These are phyloP conservation scores for Polygonum maritimum DNA, from an alignment of 148 eudicot species.

Conservation along the genomic window DNA sequence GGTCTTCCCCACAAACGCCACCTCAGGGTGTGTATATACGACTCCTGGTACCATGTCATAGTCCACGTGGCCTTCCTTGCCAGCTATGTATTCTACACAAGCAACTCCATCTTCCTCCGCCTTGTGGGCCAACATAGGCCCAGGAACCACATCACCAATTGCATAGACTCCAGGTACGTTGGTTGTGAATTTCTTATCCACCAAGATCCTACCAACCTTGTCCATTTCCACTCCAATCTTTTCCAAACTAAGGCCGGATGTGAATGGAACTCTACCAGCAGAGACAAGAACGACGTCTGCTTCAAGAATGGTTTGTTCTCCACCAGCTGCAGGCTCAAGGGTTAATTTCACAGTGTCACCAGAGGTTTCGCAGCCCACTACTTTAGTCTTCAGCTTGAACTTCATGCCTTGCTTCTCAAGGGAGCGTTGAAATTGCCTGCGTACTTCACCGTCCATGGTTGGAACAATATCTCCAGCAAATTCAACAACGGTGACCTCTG, in stretches of 20 bases:
- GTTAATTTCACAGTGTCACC: conserved; percentile 57
- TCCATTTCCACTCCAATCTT: conserved; percentile 82
- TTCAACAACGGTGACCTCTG: conserved; percentile 88
- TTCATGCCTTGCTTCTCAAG: conserved; percentile 97
- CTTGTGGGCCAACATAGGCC: conserved; percentile 98
- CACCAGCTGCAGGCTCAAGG: conserved; percentile 82
- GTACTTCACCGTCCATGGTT: conserved; percentile 79
- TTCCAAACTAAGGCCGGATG: conserved; percentile 68
- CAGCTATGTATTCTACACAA: conserved; percentile 90
- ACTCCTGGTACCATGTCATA: conserved; percentile 93
- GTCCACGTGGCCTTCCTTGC: conserved; percentile 90
- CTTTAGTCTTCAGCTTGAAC: conserved; percentile 88
- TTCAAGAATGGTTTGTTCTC: conserved; percentile 65
- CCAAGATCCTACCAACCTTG: conserved; percentile 63
- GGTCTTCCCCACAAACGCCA: conserved; percentile 89
- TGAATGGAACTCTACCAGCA: conserved; percentile 78
- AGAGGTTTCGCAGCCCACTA: conserved; percentile 65
- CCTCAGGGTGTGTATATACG: conserved; percentile 90
- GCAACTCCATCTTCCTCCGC: conserved; percentile 97
- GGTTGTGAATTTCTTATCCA: conserved; percentile 55
- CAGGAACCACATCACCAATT: conserved; percentile 91
- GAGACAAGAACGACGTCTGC: conserved; percentile 93
- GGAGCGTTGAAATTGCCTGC: conserved; percentile 84
- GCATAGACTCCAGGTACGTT: conserved; percentile 70
- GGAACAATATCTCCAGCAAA: conserved; percentile 83